Percentiles rank a stretch among this genome's conserved stretches.
These are phyloP conservation scores for Lepidium sativum DNA, from an alignment of 345 rosid genomes.

Conservation along the genomic window DNA sequence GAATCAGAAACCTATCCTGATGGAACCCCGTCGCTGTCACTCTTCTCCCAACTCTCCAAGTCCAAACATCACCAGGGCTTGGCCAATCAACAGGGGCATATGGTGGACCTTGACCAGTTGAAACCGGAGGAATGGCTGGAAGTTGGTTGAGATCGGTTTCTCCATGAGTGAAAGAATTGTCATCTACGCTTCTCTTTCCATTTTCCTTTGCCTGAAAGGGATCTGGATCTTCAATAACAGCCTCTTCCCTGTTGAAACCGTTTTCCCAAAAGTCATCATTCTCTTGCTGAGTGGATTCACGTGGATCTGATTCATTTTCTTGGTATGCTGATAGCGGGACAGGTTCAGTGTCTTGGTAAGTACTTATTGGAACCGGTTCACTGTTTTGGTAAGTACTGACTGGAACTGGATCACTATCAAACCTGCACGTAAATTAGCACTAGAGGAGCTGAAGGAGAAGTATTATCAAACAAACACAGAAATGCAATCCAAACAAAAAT, in stretches of 20 bases:
- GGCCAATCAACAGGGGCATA: slow-evolving; percentile 33
- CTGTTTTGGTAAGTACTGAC: slow-evolving; percentile 1
- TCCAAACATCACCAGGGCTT: slow-evolving; percentile 29
- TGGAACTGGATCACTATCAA: slow-evolving; percentile 15
- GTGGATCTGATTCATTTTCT: slow-evolving; percentile 7
- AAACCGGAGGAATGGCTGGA: slow-evolving; percentile 17
- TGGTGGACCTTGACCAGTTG: slow-evolving; percentile 24
- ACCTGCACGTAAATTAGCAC: slow-evolving; percentile 12
- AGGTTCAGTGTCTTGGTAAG: slow-evolving; percentile 12
- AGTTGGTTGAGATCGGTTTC: slow-evolving; percentile 25
- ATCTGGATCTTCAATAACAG: slow-evolving; percentile 1
- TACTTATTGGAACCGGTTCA: not conserved
- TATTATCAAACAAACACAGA: not conserved
- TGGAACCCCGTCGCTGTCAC: slow-evolving; percentile 41
- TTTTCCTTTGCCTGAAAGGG: slow-evolving; percentile 11
- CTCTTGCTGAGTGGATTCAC: slow-evolving; percentile 22
- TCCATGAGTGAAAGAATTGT: slow-evolving; percentile 18
- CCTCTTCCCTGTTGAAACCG: slow-evolving; percentile 21
- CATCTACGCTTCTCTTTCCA: slow-evolving; percentile 23
- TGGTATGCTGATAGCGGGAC: slow-evolving; percentile 20
- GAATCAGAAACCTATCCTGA: slow-evolving; percentile 55
- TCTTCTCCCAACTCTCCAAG: slow-evolving; percentile 81
- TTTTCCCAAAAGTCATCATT: slow-evolving; percentile 25
- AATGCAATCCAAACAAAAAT: not conserved
- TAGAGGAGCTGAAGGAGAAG: not conserved